Percentiles rank a stretch among this genome's conserved stretches.
These are phyloP conservation scores for Termitomyces sp. DNA, from an alignment of 768 basidiomycete species.

Conservation along the genomic window DNA sequence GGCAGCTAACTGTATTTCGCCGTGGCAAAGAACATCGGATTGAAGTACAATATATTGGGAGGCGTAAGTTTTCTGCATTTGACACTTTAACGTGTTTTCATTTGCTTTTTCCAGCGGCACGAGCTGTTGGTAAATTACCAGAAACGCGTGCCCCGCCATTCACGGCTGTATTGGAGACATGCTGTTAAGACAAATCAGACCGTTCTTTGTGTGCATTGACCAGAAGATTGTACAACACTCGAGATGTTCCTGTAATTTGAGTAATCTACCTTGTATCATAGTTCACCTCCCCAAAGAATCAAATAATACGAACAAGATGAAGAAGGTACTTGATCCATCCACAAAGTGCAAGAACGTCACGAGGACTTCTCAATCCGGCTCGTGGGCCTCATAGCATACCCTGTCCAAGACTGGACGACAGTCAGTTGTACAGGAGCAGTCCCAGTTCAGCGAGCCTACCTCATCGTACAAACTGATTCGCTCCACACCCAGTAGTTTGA, in stretches of 20 bases:
- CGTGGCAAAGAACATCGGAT: constrained; percentile 60
- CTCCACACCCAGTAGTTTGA: constrained; percentile 64
- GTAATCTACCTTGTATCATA: background rate
- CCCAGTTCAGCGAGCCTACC: constrained; percentile 42
- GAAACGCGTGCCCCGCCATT: constrained; percentile 56
- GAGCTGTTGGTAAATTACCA: constrained; percentile 45
- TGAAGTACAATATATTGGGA: constrained; percentile 66
- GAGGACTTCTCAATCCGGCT: constrained; percentile 55
- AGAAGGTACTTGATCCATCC: no score
- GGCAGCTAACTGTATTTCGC: constrained; percentile 64
- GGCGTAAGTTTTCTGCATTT: constrained; percentile 36
- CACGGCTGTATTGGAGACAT: constrained; percentile 56
- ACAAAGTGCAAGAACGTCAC: background rate
- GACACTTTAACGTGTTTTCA: background rate
- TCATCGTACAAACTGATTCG: constrained; percentile 87
- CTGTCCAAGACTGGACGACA: constrained; percentile 81
- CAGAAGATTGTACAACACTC: background rate
- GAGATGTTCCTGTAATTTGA: background rate
- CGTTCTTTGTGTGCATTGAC: background rate
- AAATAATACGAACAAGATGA: background rate
- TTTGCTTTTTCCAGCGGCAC: constrained; percentile 41
- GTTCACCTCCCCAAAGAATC: background rate
- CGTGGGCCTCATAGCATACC: constrained; percentile 75
- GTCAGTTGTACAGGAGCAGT: background rate
- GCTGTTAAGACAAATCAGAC: constrained; percentile 14